Conservation (phyloP, 2,329 filamentous ascomycete genomes). For the Aspergillus sergii region DNA sequence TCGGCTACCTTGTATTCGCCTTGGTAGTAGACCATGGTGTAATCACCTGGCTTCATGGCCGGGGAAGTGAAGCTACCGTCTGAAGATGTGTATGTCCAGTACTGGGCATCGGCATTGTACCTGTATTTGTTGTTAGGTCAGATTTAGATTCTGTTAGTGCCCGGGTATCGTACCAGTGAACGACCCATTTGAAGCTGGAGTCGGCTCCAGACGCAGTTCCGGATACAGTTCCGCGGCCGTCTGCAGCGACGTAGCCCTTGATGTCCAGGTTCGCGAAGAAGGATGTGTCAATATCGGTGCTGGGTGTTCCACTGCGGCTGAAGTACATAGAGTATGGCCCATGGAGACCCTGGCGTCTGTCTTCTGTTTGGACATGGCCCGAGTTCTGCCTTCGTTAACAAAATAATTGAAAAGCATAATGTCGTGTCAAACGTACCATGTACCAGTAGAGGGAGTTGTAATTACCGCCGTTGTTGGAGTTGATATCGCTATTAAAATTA, state of each 20-base stretch:
- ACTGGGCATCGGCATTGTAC: slow-evolving; percentile 64
- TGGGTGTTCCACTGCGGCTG: slow-evolving; percentile 59
- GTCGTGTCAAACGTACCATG: slow-evolving; percentile 47
- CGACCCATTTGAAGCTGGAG: slow-evolving; percentile 56
- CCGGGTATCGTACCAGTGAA: slow-evolving; percentile 59
- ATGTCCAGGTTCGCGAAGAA: slow-evolving; percentile 64
- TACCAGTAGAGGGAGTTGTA: slow-evolving; percentile 66
- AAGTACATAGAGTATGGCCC: slow-evolving; percentile 67
- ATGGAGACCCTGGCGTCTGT: slow-evolving; percentile 64
- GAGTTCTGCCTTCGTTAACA: slow-evolving; percentile 53
- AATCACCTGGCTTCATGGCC: slow-evolving; percentile 67
- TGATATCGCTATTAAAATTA: slow-evolving; percentile 55
- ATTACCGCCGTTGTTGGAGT: slow-evolving; percentile 63
- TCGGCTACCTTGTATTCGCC: slow-evolving; percentile 59
- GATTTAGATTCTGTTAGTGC: not conserved
- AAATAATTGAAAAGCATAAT: no score
- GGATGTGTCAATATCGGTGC: slow-evolving; percentile 54
- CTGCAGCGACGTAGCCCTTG: slow-evolving; percentile 59
- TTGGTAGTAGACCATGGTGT: slow-evolving; percentile 69
- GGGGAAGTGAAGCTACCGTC: slow-evolving; percentile 64
- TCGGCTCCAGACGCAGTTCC: slow-evolving; percentile 63
- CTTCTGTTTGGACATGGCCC: slow-evolving; percentile 64
- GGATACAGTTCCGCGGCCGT: slow-evolving; percentile 60
- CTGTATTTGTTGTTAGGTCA: slow-evolving; percentile 8
- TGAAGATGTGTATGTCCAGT: slow-evolving; percentile 63